Percentiles rank a stretch among this genome's conserved stretches.
Evolutionary conservation across 768 basidiomycete genomes (phyloP).

Genomic region (Suillus subalutaceus): DNA sequence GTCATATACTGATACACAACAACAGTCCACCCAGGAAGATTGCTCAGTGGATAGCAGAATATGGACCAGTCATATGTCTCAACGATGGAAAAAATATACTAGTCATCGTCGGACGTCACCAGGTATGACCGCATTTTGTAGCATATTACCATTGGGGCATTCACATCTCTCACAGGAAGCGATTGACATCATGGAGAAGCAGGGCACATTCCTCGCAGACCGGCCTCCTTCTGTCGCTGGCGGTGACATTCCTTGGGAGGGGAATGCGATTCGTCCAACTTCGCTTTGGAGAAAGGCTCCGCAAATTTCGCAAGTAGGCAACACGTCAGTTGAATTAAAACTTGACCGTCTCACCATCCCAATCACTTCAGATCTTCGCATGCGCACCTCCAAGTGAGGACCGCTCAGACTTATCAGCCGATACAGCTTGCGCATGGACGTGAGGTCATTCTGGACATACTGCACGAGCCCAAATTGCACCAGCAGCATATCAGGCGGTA

Average conservation of each 20-base stretch:
- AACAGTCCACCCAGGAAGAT: conserved; percentile 6
- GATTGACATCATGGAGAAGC: conserved; percentile 62
- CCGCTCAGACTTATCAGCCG: conserved; percentile 45
- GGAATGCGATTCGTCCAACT: conserved; percentile 60
- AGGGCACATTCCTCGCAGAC: conserved; percentile 53
- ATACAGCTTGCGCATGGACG: conserved; percentile 44
- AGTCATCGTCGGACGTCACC: conserved; percentile 14
- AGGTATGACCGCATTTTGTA: conserved; percentile 8
- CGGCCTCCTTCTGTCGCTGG: conserved; percentile 55
- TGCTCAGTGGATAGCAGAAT: conserved; percentile 13
- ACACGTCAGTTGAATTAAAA: conserved; percentile 8
- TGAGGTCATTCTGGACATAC: conserved; percentile 23
- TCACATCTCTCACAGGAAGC: conserved; percentile 32
- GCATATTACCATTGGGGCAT: conserved; percentile 23
- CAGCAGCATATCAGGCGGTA: conserved; percentile 36
- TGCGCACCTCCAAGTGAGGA: conserved; percentile 54
- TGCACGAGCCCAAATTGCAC: conserved; percentile 27
- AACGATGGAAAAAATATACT: conserved; percentile 7
- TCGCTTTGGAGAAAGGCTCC: conserved; percentile 54
- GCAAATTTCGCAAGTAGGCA: conserved; percentile 54
- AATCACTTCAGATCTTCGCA: conserved; percentile 47
- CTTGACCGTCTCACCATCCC: neutral
- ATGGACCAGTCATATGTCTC: conserved; percentile 14
- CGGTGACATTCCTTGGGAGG: conserved; percentile 57
- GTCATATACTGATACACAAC: neutral